Evolutionary conservation across 331 rosid genomes (phyloP), one percentile per base, ranked within the genome.

Genomic region (Arachis monticola): DNA sequence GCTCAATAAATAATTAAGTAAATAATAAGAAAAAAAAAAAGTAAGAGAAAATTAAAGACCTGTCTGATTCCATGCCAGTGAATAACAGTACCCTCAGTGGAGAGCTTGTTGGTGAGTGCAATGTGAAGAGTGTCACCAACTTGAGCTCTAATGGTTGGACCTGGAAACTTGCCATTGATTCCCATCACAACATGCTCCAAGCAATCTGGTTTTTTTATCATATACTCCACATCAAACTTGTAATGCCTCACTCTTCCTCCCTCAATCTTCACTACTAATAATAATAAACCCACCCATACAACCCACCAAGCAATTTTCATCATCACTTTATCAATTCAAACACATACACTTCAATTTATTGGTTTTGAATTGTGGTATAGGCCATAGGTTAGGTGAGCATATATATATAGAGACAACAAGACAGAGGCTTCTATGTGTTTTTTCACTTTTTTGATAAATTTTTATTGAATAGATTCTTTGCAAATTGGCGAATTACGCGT

Each of bases 11-110:
- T 17, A 17, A 17, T 17, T 17, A 17, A 17, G 22, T 17, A 17
- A 17, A 17, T 17, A 17, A 17, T 17, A 17, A 17, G 22, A 17
- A 17, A 17, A 17, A 17, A 17, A 17, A 17, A 17, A 17, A 17
- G 22, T 17, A 17, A 17, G 22, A 17, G 22, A 17, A 17, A 17
- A 17, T 17, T 17, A 17, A 17, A 17, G 22, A 17, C 22, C 92
- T 90, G 96, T 87, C 88, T 62, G 55, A 93, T 89, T 61, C 97
- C 98, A 72, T 91, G 98, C 97, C 97, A 93, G 67, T 93, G 97
- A 76, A 93, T 88, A 27, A 91, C 96, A 30, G 93, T 90, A 4
- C 98, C 98, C 59, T 93, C 97, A 0, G 98, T 89, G 70, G 10
- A 13, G 27, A 93, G 94, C 68, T 87, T 89, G 79, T 93, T 93